phyloP scores from a whole-genome alignment of 1,284 basidiomycete genomes.

The Sanghuangporus weigelae region DNA sequence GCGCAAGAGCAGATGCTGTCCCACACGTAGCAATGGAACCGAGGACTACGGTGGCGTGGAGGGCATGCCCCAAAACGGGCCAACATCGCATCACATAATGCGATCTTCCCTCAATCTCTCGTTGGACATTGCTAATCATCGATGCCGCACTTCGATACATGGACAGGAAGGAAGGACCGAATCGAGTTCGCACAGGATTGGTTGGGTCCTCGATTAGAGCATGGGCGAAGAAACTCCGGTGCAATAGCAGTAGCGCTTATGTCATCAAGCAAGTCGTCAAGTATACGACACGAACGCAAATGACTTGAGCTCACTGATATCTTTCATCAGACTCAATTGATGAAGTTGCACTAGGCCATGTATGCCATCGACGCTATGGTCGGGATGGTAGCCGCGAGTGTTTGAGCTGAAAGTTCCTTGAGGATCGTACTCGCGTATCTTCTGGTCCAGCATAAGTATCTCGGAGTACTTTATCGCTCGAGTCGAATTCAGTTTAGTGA shows the following conservation, averaged over 20 bases:
- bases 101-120: neutral
- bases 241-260: slow-evolving; percentile 13
- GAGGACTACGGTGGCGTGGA: slow-evolving; percentile 14
- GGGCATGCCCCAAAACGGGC: slow-evolving; percentile 10
- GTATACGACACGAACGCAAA: neutral
- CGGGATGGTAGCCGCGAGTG: neutral
- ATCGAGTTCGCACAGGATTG: slow-evolving; percentile 18
- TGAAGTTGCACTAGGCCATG: neutral
- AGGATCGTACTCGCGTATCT: slow-evolving; percentile 12
- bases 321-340: neutral
- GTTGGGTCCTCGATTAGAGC: slow-evolving; percentile 18
- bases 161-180: slow-evolving; percentile 20
- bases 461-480: slow-evolving; percentile 15
- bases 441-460: slow-evolving; percentile 12
- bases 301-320: neutral
- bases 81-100: slow-evolving; percentile 13
- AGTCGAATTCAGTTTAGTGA: slow-evolving; percentile 1
- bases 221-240: slow-evolving; percentile 19
- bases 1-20: slow-evolving; percentile 14
- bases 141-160: slow-evolving; percentile 17
- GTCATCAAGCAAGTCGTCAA: neutral
- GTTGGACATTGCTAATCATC: slow-evolving; percentile 1
- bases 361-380: neutral
- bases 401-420: neutral
- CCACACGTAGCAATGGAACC: slow-evolving; percentile 19